Evolutionary conservation across 257 asterid species (phyloP), one percentile per base, ranked within the genome.

Genomic region (Rhazya stricta): DNA sequence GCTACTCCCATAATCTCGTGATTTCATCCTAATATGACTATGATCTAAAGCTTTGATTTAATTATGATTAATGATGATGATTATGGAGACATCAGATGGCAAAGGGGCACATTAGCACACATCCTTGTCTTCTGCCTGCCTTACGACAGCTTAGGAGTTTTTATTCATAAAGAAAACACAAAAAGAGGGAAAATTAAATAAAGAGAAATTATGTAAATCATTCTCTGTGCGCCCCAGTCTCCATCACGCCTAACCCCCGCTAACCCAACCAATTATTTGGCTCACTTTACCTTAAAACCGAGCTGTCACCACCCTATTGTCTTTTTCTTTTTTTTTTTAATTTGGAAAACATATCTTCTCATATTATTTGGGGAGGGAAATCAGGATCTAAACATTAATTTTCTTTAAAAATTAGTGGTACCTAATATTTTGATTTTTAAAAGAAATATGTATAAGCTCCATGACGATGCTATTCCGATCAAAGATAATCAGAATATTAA

Each of bases 241-340:
- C 61, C 82, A n/a, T 77, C 79, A 78, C 81, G 51, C 77, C 75
- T 54, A 77, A 77, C n/a, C 69, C 72, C 65, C 46, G 16, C 71
- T 34, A 50, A 50, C 46, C 79, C 79, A 51, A 25, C 79, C 76
- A 67, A 66, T 80, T 76, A 56, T 74, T 79, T 41, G 43, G 16
- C 36, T 61, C 34, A 23, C 71, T 30, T 65, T 60, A 61, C 68
- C 41, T 66, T 58, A 65, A 56, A 71, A 18, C 56, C 48, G 29
- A 69, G 46, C 62, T 73, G 56, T 27, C 72, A 34, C 19, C 71
- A 30, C 13, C 30, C 51, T 43, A 51, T 29, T 67, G 29, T 16
- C 66, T 41, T 46, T 39, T 54, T 46, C 56, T 7, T 19, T 54
- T 4, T 16, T 30, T 21, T 45, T 67, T 25, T 12, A 21, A n/a